Percentiles rank a stretch among this genome's conserved stretches.
Conservation (phyloP, 208 protist genomes). For the Naegleria fowleri region DNA sequence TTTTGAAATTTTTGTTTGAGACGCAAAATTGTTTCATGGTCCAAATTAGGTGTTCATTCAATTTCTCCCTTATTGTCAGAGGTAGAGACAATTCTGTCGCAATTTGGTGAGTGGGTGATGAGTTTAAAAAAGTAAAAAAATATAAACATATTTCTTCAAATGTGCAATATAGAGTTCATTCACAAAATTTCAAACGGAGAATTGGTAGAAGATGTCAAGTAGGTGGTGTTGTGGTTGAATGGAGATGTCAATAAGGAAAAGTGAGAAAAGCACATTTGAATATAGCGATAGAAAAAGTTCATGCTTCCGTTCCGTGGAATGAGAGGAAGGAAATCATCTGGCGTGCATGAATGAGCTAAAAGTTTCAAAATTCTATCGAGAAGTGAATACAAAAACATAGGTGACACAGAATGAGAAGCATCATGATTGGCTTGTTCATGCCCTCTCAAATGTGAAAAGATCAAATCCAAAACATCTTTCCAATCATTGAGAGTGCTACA, state of each 20-base stretch:
- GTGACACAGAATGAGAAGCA: not conserved
- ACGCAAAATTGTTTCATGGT: too few relatives aligned
- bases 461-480: not conserved
- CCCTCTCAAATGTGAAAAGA: not conserved
- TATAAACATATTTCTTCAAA: too few relatives aligned
- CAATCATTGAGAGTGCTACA: not conserved
- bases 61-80: too few relatives aligned
- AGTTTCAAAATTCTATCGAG: not conserved
- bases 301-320: not conserved
- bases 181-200: too few relatives aligned
- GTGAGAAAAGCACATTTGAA: not conserved
- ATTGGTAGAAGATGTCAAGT: too few relatives aligned
- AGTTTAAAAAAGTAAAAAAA: too few relatives aligned
- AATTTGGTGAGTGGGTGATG: too few relatives aligned
- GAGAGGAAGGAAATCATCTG: not conserved
- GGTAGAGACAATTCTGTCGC: too few relatives aligned
- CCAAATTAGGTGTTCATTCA: too few relatives aligned
- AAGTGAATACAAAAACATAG: not conserved
- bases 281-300: not conserved
- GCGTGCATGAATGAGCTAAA: not conserved
- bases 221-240: too few relatives aligned
- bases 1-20: too few relatives aligned
- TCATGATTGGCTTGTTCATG: not conserved
- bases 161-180: too few relatives aligned
- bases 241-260: not conserved